Percentiles rank a stretch among this genome's conserved stretches.
Conservation (phyloP, 1,284 basidiomycete genomes). For the Leccinum brunneo-olivaceum region DNA sequence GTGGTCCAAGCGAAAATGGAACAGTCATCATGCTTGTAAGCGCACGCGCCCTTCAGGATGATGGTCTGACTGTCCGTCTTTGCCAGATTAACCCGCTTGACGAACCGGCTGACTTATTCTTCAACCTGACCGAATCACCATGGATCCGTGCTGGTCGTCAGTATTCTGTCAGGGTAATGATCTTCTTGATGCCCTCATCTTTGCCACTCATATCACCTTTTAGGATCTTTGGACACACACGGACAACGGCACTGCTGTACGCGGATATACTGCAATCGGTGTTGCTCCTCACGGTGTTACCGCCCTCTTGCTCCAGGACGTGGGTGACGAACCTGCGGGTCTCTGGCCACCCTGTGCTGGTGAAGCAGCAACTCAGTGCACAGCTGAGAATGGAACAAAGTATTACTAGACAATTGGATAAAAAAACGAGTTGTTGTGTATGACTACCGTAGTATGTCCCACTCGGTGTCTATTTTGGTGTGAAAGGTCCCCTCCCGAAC, state of each 20-base stretch:
- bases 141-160: slow-evolving; percentile 62
- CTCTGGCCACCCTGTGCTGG: slow-evolving; percentile 39
- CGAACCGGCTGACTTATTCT: slow-evolving; percentile 48
- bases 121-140: slow-evolving; percentile 61
- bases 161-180: slow-evolving; percentile 49
- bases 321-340: slow-evolving; percentile 57
- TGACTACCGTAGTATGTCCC: too few species aligned
- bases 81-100: slow-evolving; percentile 45
- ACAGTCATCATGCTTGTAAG: slow-evolving; percentile 51
- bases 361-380: slow-evolving; percentile 22
- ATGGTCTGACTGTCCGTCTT: neutral
- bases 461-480: neutral
- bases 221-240: slow-evolving; percentile 68
- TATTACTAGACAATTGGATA: slow-evolving; percentile 18
- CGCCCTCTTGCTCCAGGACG: slow-evolving; percentile 57
- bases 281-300: slow-evolving; percentile 62
- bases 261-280: slow-evolving; percentile 49
- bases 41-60: neutral
- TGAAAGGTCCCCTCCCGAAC: too few species aligned
- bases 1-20: slow-evolving; percentile 47
- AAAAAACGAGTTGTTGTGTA: too few species aligned
- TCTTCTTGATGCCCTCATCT: neutral
- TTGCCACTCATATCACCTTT: neutral
- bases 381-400: slow-evolving; percentile 25
- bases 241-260: slow-evolving; percentile 57